These are phyloP conservation scores for Euphrasia confusa DNA, from an alignment of 257 asterid genomes.

Conservation along the genomic window DNA sequence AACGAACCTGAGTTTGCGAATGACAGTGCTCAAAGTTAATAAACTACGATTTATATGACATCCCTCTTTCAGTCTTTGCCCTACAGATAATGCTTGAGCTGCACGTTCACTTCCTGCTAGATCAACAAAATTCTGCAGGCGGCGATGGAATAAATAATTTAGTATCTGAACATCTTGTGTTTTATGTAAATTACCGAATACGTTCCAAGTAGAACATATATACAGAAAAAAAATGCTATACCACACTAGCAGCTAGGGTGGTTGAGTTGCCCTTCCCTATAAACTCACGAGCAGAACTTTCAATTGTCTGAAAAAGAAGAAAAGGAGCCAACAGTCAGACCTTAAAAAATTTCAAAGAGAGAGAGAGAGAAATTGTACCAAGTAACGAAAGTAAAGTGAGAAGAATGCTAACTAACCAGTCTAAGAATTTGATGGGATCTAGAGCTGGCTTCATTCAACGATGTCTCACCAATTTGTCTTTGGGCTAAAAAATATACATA, in stretches of 20 bases:
- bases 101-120: slow-evolving; percentile 99
- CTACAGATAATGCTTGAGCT: slow-evolving; percentile 89
- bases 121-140: slow-evolving; percentile 92
- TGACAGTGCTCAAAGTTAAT: slow-evolving; percentile 83
- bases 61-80: slow-evolving; percentile 97
- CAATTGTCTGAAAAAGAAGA: slow-evolving; percentile 67
- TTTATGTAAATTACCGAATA: slow-evolving; percentile 19
- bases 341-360: not conserved
- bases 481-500: slow-evolving; percentile 45
- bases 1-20: slow-evolving; percentile 86
- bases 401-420: slow-evolving; percentile 57
- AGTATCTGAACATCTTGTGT: slow-evolving; percentile 14
- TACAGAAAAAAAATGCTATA: slow-evolving; percentile 32
- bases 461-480: slow-evolving; percentile 91
- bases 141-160: slow-evolving; percentile 25
- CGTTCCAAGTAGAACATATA: slow-evolving; percentile 12
- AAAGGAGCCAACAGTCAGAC: slow-evolving; percentile 6
- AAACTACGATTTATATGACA: slow-evolving; percentile 99
- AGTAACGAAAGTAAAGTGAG: slow-evolving; percentile 17
- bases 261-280: slow-evolving; percentile 92
- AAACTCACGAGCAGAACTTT: slow-evolving; percentile 97
- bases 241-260: slow-evolving; percentile 99
- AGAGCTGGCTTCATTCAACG: slow-evolving; percentile 89
- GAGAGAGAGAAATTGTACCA: slow-evolving; percentile 12
- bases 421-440: slow-evolving; percentile 99